Conservation (phyloP, 345 rosid genomes). For the Erodium maritimum region DNA sequence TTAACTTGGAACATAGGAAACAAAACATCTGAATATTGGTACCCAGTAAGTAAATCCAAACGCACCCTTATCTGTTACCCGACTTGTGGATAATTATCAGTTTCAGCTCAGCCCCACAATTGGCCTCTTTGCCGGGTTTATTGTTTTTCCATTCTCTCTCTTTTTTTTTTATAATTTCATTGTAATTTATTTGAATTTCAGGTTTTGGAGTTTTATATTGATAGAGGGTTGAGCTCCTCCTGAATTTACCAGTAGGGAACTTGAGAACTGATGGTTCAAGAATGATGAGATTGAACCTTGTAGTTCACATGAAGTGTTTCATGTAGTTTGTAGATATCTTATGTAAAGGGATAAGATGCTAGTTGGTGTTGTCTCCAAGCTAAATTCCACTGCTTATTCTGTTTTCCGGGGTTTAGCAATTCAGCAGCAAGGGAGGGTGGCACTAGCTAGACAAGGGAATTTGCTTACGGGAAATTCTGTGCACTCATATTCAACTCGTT, state of each 20-base stretch:
- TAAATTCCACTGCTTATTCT: constrained; percentile 31
- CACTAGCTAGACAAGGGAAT: constrained; percentile 3
- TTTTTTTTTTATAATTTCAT: background rate
- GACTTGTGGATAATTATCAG: background rate
- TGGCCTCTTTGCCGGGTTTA: background rate
- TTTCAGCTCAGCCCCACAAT: background rate
- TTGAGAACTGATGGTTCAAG: constrained; percentile 3
- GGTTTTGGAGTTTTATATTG: constrained; percentile 3
- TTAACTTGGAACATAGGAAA: background rate
- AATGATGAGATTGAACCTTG: constrained; percentile 14
- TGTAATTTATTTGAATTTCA: constrained; percentile 7
- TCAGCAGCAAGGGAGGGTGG: constrained; percentile 6
- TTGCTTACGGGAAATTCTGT: constrained; percentile 9
- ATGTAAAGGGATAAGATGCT: constrained; percentile 37
- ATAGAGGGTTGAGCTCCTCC: background rate
- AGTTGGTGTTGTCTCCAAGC: constrained; percentile 35
- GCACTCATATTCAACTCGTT: constrained; percentile 13
- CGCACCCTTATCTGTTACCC: background rate
- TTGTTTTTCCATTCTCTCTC: too few species aligned
- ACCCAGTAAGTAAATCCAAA: background rate
- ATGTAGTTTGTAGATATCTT: constrained; percentile 7
- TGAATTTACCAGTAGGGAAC: background rate
- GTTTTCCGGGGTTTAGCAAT: constrained; percentile 25
- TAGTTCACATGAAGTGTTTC: constrained; percentile 1
- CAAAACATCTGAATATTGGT: background rate